Conservation (phyloP, 495 filamentous ascomycete genomes). For the Penicillium macrosclerotiorum region DNA sequence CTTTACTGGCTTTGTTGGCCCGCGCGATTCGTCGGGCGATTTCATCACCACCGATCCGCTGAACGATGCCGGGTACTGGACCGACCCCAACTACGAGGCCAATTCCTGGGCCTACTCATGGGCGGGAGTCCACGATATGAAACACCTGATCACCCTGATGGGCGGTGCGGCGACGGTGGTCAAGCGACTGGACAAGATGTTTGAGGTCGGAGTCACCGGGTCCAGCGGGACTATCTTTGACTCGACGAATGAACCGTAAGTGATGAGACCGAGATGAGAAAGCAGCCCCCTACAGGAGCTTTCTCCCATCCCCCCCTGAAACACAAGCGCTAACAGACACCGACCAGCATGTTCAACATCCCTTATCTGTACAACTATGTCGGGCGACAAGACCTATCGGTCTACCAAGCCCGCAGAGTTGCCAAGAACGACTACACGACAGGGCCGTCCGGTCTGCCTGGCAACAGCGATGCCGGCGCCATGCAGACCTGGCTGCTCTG, state of each 20-base stretch:
- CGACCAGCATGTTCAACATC: conserved; percentile 56
- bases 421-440: conserved; percentile 40
- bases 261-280: not conserved
- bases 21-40: conserved; percentile 52
- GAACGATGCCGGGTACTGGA: conserved; percentile 59
- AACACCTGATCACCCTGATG: conserved; percentile 51
- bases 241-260: conserved; percentile 64
- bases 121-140: conserved; percentile 66
- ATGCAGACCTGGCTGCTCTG: conserved; percentile 61
- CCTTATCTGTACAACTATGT: conserved; percentile 73
- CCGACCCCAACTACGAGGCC: conserved; percentile 60
- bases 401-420: conserved; percentile 32
- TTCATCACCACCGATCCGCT: conserved; percentile 59
- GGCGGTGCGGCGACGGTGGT: conserved; percentile 49
- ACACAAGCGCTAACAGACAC: not conserved
- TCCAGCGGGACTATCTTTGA: conserved; percentile 61
- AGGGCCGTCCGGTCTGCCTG: conserved; percentile 46
- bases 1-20: conserved; percentile 66
- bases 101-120: conserved; percentile 70
- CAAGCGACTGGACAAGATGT: conserved; percentile 42
- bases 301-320: too few species aligned
- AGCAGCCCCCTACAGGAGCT: not conserved
- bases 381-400: conserved; percentile 55
- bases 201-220: conserved; percentile 45
- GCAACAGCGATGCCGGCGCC: conserved; percentile 58